Evolutionary conservation across 148 eudicot species (phyloP).

Genomic region (Amaranthus hypochondriacus): DNA sequence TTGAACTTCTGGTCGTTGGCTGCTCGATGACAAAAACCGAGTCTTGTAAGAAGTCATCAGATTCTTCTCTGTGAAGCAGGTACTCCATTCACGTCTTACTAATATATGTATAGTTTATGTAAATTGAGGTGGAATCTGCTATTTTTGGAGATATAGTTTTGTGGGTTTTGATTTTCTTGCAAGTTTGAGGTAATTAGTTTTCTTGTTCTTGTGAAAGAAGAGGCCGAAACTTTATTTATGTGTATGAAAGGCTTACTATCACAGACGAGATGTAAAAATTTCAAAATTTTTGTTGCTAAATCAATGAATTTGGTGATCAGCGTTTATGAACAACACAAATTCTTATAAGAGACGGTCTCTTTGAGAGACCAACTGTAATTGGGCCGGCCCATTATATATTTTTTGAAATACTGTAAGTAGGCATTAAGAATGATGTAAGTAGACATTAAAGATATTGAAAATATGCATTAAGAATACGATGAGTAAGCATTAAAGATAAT

Average conservation of each 20-base stretch:
- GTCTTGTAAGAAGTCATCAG: conserved; percentile 2
- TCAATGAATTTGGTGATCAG: too few species aligned
- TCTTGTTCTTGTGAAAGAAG: conserved; percentile 9
- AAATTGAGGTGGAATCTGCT: conserved; percentile 14
- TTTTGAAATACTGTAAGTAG: too few species aligned
- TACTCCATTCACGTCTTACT: conserved; percentile 4
- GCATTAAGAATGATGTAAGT: too few species aligned
- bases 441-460: too few species aligned
- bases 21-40: conserved; percentile 39
- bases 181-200: conserved; percentile 7
- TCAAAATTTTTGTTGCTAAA: too few species aligned
- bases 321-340: too few species aligned
- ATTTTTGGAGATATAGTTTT: conserved; percentile 17
- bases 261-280: background rate
- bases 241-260: background rate
- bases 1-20: conserved; percentile 91
- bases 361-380: too few species aligned
- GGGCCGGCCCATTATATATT: too few species aligned
- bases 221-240: background rate
- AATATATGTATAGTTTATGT: conserved; percentile 25
- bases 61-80: background rate
- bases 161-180: conserved; percentile 9
- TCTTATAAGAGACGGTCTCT: too few species aligned
- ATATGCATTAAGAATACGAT: too few species aligned
- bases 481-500: too few species aligned